Conservation (phyloP, 805 yeast genomes). For the Debaryomyces castellii region DNA sequence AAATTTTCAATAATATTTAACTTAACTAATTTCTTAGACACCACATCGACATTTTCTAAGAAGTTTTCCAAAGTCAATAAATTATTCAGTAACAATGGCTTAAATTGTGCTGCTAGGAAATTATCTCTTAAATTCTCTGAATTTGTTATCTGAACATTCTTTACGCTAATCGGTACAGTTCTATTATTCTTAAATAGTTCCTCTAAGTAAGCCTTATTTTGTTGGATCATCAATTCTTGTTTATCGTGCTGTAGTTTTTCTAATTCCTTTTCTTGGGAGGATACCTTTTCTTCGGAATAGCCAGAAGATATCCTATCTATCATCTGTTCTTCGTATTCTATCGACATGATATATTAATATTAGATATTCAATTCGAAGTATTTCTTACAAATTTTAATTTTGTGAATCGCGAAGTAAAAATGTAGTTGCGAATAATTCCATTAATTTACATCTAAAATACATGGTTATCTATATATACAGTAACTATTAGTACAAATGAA, state of each 20-base stretch:
- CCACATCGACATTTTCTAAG: conserved; percentile 40
- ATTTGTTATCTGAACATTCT: conserved; percentile 49
- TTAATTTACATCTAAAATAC: background rate
- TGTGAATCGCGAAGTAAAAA: background rate
- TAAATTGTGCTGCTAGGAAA: conserved; percentile 47
- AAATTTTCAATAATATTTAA: conserved; percentile 44
- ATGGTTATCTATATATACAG: background rate
- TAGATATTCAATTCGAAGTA: background rate
- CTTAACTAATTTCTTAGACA: conserved; percentile 43
- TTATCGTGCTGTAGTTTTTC: conserved; percentile 25
- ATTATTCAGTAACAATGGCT: conserved; percentile 42
- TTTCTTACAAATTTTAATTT: background rate
- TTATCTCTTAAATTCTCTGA: conserved; percentile 44
- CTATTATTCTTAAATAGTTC: conserved; percentile 31
- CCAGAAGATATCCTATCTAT: conserved; percentile 27
- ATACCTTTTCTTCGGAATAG: conserved; percentile 2
- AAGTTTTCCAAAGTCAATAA: conserved; percentile 40
- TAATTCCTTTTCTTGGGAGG: conserved; percentile 25
- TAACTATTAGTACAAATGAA: background rate
- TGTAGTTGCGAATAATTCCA: background rate
- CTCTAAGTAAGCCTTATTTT: conserved; percentile 32
- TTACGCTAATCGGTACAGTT: conserved; percentile 42
- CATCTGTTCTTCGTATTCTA: conserved; percentile 31
- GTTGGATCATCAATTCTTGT: conserved; percentile 30
- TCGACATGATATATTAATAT: conserved; percentile 14